Evolutionary conservation across 2,329 filamentous ascomycete genomes (phyloP).

Genomic region (Cladosporium cucumerinum): DNA sequence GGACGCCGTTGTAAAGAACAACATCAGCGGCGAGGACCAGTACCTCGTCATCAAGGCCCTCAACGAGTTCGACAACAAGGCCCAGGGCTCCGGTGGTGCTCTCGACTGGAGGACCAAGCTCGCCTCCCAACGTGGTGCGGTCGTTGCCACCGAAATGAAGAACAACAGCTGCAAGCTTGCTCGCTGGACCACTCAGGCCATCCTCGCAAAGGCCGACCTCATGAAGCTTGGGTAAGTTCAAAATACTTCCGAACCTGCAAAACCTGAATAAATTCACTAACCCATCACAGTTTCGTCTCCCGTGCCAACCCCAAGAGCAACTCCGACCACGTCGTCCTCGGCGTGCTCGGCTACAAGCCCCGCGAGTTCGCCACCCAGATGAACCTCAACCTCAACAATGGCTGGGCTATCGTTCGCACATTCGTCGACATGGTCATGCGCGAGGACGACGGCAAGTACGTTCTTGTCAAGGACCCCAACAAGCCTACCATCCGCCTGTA

Average conservation of each 20-base stretch:
- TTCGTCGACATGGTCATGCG: constrained; percentile 91
- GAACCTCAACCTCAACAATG: constrained; percentile 95
- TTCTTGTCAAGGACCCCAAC: constrained; percentile 85
- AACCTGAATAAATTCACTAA: constrained; percentile 21
- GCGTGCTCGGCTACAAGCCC: constrained; percentile 96
- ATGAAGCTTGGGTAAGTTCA: constrained; percentile 89
- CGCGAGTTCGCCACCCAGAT: constrained; percentile 96
- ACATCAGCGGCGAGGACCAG: constrained; percentile 86
- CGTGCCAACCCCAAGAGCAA: constrained; percentile 88
- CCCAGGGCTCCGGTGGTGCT: constrained; percentile 88
- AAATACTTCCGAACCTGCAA: background rate
- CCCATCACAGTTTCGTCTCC: constrained; percentile 73
- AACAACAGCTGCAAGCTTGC: constrained; percentile 99
- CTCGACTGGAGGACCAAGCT: constrained; percentile 97
- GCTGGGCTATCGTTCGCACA: constrained; percentile 97
- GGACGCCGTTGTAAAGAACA: constrained; percentile 94
- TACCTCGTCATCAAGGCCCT: constrained; percentile 89
- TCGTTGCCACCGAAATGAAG: constrained; percentile 99
- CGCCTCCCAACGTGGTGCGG: constrained; percentile 88
- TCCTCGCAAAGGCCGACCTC: constrained; percentile 92
- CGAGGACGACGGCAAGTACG: constrained; percentile 69
- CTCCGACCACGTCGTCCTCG: constrained; percentile 90
- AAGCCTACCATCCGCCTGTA: constrained; percentile 93
- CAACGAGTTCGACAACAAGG: constrained; percentile 99
- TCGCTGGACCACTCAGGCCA: constrained; percentile 94